Conservation (phyloP, 345 rosid species). For the Populus nigra region DNA sequence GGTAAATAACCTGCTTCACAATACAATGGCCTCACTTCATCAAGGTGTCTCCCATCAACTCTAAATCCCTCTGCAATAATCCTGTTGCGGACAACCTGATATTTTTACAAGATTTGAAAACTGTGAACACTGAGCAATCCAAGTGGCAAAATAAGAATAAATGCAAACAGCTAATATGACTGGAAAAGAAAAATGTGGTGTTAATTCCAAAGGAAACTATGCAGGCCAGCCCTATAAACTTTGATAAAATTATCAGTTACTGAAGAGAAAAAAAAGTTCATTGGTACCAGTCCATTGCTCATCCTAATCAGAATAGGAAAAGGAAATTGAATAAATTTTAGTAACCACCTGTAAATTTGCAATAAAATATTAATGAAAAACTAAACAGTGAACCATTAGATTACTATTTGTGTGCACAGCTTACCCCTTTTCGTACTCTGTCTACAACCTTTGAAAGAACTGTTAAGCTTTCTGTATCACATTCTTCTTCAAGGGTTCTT, state of each 20-base stretch:
- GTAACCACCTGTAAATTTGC: background rate
- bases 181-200: too few relatives aligned
- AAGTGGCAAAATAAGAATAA: constrained; percentile 12
- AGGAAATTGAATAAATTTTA: background rate
- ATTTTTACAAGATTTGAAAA: constrained; percentile 17
- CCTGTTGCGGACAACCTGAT: constrained; percentile 84
- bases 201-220: background rate
- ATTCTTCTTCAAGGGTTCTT: constrained; percentile 67
- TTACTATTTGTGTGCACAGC: background rate
- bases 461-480: constrained; percentile 78
- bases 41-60: constrained; percentile 84
- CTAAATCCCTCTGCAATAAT: constrained; percentile 78
- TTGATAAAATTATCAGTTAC: background rate
- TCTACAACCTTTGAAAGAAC: constrained; percentile 80
- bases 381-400: background rate
- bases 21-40: constrained; percentile 79
- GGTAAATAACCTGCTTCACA: constrained; percentile 76
- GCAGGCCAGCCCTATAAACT: background rate
- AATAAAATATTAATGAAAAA: background rate
- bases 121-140: constrained; percentile 16
- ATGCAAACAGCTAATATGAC: background rate
- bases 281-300: background rate
- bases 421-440: constrained; percentile 84
- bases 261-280: background rate
- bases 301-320: background rate